These are phyloP conservation scores for Colletotrichum magnum DNA, from an alignment of 2,329 filamentous ascomycete species.

Conservation along the genomic window DNA sequence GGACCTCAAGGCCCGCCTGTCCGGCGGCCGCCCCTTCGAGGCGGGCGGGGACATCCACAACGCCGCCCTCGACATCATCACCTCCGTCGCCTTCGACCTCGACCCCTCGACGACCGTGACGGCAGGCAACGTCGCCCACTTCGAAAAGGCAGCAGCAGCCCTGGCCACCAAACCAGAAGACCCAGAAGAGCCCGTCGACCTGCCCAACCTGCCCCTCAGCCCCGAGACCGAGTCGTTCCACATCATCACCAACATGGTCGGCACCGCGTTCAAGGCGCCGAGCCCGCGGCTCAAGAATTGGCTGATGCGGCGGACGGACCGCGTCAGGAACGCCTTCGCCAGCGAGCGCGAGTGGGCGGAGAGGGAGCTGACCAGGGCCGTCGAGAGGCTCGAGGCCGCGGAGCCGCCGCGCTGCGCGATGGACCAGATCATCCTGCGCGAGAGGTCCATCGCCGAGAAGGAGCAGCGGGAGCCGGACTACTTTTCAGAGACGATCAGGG, in stretches of 20 bases:
- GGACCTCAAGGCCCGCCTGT: slow-evolving; percentile 48
- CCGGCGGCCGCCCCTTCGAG: slow-evolving; percentile 49
- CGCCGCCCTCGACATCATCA: slow-evolving; percentile 52
- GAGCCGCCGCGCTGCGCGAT: slow-evolving; percentile 41
- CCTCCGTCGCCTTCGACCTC: slow-evolving; percentile 51
- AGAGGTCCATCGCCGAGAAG: slow-evolving; percentile 49
- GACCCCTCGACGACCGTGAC: slow-evolving; percentile 29
- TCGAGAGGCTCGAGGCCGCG: slow-evolving; percentile 14
- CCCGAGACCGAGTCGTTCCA: neutral
- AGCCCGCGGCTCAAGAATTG: neutral
- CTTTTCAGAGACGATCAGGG: slow-evolving; percentile 46
- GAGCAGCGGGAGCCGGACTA: slow-evolving; percentile 48
- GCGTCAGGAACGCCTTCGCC: neutral
- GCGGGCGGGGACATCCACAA: slow-evolving; percentile 50
- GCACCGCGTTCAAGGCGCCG: neutral
- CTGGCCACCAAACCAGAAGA: neutral
- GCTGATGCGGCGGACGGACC: neutral
- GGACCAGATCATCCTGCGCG: slow-evolving; percentile 52
- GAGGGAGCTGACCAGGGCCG: slow-evolving; percentile 21
- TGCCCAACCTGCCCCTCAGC: neutral
- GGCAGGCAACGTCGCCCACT: slow-evolving; percentile 1
- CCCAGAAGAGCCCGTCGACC: neutral
- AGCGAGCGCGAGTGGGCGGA: slow-evolving; percentile 1
- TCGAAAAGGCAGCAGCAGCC: neutral
- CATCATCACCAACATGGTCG: slow-evolving; percentile 4